These are phyloP conservation scores for Diplocarpon rosae DNA, from an alignment of 2,329 filamentous ascomycete species.

Conservation along the genomic window DNA sequence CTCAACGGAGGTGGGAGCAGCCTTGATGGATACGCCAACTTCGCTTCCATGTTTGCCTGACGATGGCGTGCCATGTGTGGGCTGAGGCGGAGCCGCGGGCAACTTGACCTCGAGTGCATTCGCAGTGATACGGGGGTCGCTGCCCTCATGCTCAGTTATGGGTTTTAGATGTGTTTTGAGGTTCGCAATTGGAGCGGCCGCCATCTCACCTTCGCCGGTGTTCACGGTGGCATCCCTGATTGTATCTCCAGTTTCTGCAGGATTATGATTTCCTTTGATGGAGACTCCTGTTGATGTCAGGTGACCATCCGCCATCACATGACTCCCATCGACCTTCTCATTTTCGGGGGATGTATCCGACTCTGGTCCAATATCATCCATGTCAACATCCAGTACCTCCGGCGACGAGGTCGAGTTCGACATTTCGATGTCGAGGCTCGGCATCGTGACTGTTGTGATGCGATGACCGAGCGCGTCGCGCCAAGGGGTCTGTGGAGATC, in stretches of 20 bases:
- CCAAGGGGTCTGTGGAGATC: neutral
- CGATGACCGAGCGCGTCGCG: neutral
- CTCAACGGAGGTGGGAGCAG: neutral
- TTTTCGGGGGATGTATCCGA: neutral
- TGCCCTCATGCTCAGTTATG: neutral
- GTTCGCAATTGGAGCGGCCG: neutral
- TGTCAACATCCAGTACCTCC: neutral
- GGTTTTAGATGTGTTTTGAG: neutral
- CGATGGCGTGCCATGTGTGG: no score
- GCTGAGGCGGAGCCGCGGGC: no score
- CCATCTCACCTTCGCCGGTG: neutral
- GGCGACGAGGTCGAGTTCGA: conserved; percentile 1
- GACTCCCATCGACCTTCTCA: neutral
- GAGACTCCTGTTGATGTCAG: neutral
- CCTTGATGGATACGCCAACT: neutral
- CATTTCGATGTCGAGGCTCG: conserved; percentile 2
- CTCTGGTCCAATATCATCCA: neutral
- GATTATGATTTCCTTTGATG: neutral
- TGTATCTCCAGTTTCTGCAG: neutral
- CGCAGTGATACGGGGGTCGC: neutral
- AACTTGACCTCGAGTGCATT: neutral
- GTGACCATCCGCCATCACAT: neutral
- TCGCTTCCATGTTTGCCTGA: neutral
- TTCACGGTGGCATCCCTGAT: neutral
- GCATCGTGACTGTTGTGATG: neutral